These are phyloP conservation scores for Chlorociboria aeruginascens DNA, from an alignment of 495 filamentous ascomycete species.

Conservation along the genomic window DNA sequence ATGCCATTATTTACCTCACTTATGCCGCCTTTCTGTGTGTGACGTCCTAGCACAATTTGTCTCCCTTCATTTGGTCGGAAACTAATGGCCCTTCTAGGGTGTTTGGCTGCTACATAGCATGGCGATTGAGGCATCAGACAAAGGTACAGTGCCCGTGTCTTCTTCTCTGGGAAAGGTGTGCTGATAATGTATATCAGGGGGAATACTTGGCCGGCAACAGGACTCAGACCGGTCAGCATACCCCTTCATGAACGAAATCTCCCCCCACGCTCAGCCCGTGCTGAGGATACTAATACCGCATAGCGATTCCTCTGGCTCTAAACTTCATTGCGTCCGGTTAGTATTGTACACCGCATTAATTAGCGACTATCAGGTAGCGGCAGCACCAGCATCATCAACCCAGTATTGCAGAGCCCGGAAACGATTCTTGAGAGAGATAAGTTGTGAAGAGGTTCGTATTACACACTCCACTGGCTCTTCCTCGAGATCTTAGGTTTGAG, in stretches of 20 bases:
- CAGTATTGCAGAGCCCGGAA: slow-evolving; percentile 14
- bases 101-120: slow-evolving; percentile 53
- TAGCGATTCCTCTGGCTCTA: slow-evolving; percentile 60
- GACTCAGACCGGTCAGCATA: slow-evolving; percentile 60
- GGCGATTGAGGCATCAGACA: slow-evolving; percentile 52
- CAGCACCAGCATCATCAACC: slow-evolving; percentile 22
- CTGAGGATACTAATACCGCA: slow-evolving; percentile 8
- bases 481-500: slow-evolving; percentile 10
- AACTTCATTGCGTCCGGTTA: slow-evolving; percentile 81
- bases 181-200: slow-evolving; percentile 15
- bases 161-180: background rate
- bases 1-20: slow-evolving; percentile 64
- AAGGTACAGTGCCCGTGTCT: slow-evolving; percentile 26
- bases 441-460: slow-evolving; percentile 38
- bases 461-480: slow-evolving; percentile 11
- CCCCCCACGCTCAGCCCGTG: background rate
- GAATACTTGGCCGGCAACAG: slow-evolving; percentile 59
- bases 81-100: slow-evolving; percentile 29
- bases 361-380: slow-evolving; percentile 21
- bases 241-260: background rate
- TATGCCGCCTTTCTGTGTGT: slow-evolving; percentile 61
- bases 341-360: slow-evolving; percentile 28
- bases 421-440: slow-evolving; percentile 16
- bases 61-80: background rate
- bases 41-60: too few species aligned